Base-by-base conservation (phyloP, 257 asterid species). In the Pogostemon cablin region DNA sequence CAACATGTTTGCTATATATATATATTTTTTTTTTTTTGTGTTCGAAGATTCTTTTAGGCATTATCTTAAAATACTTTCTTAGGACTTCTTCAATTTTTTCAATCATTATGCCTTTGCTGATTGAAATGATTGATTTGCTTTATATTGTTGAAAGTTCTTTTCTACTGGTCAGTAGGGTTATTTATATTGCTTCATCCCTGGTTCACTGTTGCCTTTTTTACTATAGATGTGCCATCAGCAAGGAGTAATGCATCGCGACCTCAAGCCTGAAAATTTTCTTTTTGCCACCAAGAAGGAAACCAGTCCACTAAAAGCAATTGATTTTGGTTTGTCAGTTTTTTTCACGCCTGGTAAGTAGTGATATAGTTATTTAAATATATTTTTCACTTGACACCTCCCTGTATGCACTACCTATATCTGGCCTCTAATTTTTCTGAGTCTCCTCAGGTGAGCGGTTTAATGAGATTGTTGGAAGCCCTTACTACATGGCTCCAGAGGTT, bases 221-320 rank as follows among this genome's bases (percentile, higher is more conserved):
- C 79, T 69, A 11, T 57, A 88, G 96, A 80, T 81, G 78, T 88
- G 96, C 83, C 92, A 88, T 69, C 68, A 40, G 62, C 87, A 88
- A 44, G 96, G 96, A 62, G 95, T 88, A 79, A 88, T 88, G 86
- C 95, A 88, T 71, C 95, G 95, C 53, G 95, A 88, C 81, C 91
- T 88, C 70, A 88, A 88, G 65, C 95, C 95, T 1, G 95, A 88
- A 73, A 88, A 88, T 43, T 88, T 88, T 67, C 91, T 88, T 32
- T 86, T 84, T 59, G 82, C 86, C 40, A 86, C 84, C 78, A 88
- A 88, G 77, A 88, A 86, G 62, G 95, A 88, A 81, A 68, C 86
- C 1, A 80, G 87, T 71, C 84, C 88, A 11, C 71, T 88, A 3
- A 88, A 86, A 77, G 85, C 95, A 62, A 88, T 88, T 50, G 92